Percentiles rank a stretch among this genome's conserved stretches.
phyloP scores from a whole-genome alignment of 1,284 basidiomycete genomes.

The Naganishia liquefaciens region DNA sequence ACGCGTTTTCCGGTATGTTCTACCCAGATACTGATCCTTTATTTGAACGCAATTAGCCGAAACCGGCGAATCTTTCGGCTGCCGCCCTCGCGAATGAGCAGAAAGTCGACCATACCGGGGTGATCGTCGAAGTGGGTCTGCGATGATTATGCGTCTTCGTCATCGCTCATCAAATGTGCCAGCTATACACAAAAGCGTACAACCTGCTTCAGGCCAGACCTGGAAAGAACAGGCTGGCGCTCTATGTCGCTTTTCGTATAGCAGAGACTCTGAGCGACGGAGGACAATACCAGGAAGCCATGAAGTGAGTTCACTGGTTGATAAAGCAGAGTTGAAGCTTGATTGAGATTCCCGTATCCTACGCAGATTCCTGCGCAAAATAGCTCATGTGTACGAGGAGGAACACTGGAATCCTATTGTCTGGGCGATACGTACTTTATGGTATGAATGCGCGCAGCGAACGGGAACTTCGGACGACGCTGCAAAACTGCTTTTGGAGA shows the following conservation, averaged over 20 bases:
- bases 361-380: constrained; percentile 78
- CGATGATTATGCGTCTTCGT: not conserved
- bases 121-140: constrained; percentile 71
- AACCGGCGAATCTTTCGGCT: constrained; percentile 35
- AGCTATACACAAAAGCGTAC: constrained; percentile 88
- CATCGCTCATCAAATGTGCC: not conserved
- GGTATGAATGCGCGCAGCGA: constrained; percentile 75
- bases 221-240: constrained; percentile 66
- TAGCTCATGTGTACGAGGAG: constrained; percentile 75
- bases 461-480: constrained; percentile 73
- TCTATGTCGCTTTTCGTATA: constrained; percentile 82
- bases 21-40: not conserved
- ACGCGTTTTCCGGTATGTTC: not conserved
- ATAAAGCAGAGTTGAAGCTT: not conserved
- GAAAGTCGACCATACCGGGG: constrained; percentile 79
- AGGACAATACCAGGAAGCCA: constrained; percentile 74
- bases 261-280: constrained; percentile 68
- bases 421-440: constrained; percentile 67
- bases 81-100: constrained; percentile 73
- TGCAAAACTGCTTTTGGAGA: constrained; percentile 72
- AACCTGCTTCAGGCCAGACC: constrained; percentile 74
- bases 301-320: constrained; percentile 60
- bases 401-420: constrained; percentile 76
- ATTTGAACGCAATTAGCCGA: constrained; percentile 21
- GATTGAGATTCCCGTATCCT: not conserved